Conservation (phyloP, 2,329 filamentous ascomycete species). For the Fusarium sp. region DNA sequence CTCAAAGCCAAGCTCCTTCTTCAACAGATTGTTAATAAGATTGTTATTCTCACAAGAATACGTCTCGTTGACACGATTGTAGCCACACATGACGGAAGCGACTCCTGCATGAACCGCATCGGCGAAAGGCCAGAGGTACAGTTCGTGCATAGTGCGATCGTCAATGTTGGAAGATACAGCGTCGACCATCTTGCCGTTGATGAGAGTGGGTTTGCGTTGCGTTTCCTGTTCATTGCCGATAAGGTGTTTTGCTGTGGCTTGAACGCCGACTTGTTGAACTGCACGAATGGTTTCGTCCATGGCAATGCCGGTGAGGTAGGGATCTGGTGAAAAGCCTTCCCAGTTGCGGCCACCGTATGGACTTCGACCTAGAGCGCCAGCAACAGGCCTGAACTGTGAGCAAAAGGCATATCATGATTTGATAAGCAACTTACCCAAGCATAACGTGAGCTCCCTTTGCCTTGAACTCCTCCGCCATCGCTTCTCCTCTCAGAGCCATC, state of each 20-base stretch:
- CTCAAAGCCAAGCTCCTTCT: constrained; percentile 68
- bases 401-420: not conserved
- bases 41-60: constrained; percentile 78
- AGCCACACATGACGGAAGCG: constrained; percentile 69
- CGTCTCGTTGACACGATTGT: constrained; percentile 77
- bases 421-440: constrained; percentile 58
- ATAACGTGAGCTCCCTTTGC: constrained; percentile 82
- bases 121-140: constrained; percentile 72
- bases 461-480: constrained; percentile 81
- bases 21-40: constrained; percentile 74
- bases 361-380: not conserved
- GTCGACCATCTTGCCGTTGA: constrained; percentile 51
- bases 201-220: constrained; percentile 69
- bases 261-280: constrained; percentile 53
- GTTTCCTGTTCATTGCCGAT: constrained; percentile 82
- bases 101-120: constrained; percentile 73
- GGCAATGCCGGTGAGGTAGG: constrained; percentile 72
- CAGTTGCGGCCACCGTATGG: constrained; percentile 55
- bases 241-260: constrained; percentile 70
- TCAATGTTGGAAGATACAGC: constrained; percentile 67
- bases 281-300: constrained; percentile 69
- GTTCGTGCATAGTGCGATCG: constrained; percentile 55
- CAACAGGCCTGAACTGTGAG: not conserved
- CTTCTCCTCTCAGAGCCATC: constrained; percentile 73
- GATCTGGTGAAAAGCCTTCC: constrained; percentile 74